These are phyloP conservation scores for Microthlaspi erraticum DNA, from an alignment of 345 rosid genomes.

Conservation along the genomic window DNA sequence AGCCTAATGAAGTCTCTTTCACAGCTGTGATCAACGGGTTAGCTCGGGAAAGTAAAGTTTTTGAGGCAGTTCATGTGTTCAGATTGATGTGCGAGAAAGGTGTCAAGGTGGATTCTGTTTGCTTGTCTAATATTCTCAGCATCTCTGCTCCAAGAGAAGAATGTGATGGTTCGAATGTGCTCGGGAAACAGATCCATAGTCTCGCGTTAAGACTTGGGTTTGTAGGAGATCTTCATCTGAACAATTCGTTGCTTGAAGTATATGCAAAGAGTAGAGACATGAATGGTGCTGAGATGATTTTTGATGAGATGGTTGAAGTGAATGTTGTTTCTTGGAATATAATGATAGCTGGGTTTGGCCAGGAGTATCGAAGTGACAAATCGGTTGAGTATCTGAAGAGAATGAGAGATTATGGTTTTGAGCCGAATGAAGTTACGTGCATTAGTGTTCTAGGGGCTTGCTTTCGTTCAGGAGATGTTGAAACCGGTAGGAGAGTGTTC, in stretches of 20 bases:
- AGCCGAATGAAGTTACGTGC: conserved; percentile 71
- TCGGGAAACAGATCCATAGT: conserved; percentile 69
- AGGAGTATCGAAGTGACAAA: conserved; percentile 48
- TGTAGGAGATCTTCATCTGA: conserved; percentile 59
- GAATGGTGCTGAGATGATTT: conserved; percentile 58
- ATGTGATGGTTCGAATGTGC: conserved; percentile 28
- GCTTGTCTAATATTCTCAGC: conserved; percentile 68
- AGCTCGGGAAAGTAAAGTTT: conserved; percentile 51
- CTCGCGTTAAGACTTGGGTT: conserved; percentile 62
- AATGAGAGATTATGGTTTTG: conserved; percentile 61
- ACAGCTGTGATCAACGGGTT: conserved; percentile 65
- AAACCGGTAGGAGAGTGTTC: conserved; percentile 55
- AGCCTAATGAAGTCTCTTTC: conserved; percentile 64
- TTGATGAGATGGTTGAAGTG: conserved; percentile 52
- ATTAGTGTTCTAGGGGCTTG: conserved; percentile 72
- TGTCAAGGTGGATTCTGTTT: conserved; percentile 58
- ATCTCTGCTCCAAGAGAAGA: conserved; percentile 57
- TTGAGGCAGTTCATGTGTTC: conserved; percentile 71
- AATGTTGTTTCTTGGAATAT: conserved; percentile 78
- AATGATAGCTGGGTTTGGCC: conserved; percentile 80
- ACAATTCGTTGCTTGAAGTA: conserved; percentile 69
- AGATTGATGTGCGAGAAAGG: conserved; percentile 57
- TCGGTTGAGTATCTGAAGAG: conserved; percentile 51
- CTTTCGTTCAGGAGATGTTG: conserved; percentile 59
- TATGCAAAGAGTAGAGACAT: conserved; percentile 64